These are phyloP conservation scores for Capsicum pubescens DNA, from an alignment of 257 asterid species.

Conservation along the genomic window DNA sequence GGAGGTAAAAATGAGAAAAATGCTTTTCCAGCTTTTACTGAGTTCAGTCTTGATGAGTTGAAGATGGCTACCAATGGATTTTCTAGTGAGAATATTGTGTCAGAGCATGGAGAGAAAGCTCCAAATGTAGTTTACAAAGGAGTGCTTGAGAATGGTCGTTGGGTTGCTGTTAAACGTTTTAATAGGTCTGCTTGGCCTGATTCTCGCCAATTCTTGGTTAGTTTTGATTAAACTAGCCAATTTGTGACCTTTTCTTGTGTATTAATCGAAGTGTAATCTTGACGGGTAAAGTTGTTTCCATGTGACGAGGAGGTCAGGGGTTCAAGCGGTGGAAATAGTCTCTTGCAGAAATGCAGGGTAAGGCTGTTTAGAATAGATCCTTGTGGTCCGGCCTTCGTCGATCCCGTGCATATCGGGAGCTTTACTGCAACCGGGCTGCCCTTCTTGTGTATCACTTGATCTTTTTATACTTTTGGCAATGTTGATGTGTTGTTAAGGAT, in stretches of 20 bases:
- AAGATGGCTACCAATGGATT: constrained; percentile 51
- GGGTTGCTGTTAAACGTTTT: constrained; percentile 56
- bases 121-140: constrained; percentile 60
- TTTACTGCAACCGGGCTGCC: too few relatives aligned
- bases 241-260: not conserved
- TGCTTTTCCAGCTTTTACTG: constrained; percentile 43
- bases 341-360: too few relatives aligned
- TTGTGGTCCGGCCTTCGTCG: too few relatives aligned
- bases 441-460: not conserved
- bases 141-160: constrained; percentile 39
- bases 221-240: not conserved
- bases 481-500: constrained; percentile 37
- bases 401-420: too few relatives aligned
- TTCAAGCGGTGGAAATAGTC: too few relatives aligned
- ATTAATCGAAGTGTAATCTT: not conserved
- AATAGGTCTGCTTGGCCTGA: constrained; percentile 58
- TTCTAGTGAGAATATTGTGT: constrained; percentile 50
- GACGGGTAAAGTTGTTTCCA: too few relatives aligned
- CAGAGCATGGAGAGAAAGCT: constrained; percentile 65
- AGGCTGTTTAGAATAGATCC: too few relatives aligned
- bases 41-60: constrained; percentile 47
- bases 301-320: too few relatives aligned
- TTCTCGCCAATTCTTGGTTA: constrained; percentile 53
- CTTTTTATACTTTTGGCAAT: not conserved
- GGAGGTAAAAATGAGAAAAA: constrained; percentile 48